These are phyloP conservation scores for Aspergillus kassunensis DNA, from an alignment of 495 filamentous ascomycete species.

Conservation along the genomic window DNA sequence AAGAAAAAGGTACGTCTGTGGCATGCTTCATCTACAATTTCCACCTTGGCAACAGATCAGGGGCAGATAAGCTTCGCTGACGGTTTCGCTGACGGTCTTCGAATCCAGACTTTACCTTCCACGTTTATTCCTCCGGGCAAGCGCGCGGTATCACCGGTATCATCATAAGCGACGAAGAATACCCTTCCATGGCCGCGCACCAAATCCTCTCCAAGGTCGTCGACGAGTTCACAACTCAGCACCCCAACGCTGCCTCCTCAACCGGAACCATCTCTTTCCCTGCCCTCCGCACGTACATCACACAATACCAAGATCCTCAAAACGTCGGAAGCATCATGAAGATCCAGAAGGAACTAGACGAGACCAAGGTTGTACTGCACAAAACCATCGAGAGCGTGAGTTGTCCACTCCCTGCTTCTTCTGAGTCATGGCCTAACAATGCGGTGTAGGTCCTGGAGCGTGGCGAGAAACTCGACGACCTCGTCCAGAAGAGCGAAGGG, in stretches of 20 bases:
- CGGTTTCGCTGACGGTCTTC: background rate
- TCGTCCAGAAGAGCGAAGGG: slow-evolving; percentile 85
- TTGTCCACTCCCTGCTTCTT: background rate
- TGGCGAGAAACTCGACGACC: slow-evolving; percentile 80
- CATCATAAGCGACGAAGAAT: slow-evolving; percentile 86
- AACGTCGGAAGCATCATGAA: slow-evolving; percentile 88
- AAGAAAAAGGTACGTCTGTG: slow-evolving; percentile 61
- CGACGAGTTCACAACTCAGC: slow-evolving; percentile 83
- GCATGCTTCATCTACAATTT: background rate
- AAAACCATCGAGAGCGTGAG: slow-evolving; percentile 58
- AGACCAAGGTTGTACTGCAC: slow-evolving; percentile 96
- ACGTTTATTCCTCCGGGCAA: slow-evolving; percentile 84
- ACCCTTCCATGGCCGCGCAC: slow-evolving; percentile 88
- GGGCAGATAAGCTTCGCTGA: background rate
- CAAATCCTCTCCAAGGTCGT: slow-evolving; percentile 86
- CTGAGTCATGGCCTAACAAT: background rate
- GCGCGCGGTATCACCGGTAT: slow-evolving; percentile 70
- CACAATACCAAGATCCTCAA: slow-evolving; percentile 83
- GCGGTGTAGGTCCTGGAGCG: slow-evolving; percentile 64
- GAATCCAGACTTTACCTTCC: slow-evolving; percentile 53
- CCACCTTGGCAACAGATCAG: background rate
- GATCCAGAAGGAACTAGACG: slow-evolving; percentile 94
- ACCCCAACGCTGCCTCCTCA: slow-evolving; percentile 56
- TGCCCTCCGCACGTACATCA: slow-evolving; percentile 75
- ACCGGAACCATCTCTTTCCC: slow-evolving; percentile 49